A percentile compares a stretch with the other conserved stretches of the same genome.
phyloP scores from a whole-genome alignment of 768 basidiomycete genomes.

The Tylopilus intermedius region DNA sequence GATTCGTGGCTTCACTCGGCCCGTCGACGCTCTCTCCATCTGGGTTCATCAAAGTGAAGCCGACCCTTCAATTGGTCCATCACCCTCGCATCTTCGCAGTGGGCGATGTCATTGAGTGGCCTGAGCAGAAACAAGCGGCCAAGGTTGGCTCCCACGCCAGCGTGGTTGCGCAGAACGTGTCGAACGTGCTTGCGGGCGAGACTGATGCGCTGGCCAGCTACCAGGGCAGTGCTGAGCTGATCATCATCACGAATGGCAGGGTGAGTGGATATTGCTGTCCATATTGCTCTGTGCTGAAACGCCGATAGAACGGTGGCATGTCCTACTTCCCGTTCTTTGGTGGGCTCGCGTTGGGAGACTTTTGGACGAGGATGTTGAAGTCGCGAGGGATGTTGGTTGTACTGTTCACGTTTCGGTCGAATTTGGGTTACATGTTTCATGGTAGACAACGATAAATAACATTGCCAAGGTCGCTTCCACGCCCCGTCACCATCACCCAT shows the following conservation, averaged over 20 bases:
- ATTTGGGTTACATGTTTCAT: conserved; percentile 28
- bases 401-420: conserved; percentile 22
- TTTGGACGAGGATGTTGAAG: conserved; percentile 39
- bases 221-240: conserved; percentile 47
- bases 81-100: conserved; percentile 57
- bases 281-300: neutral
- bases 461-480: conserved; percentile 8
- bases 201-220: conserved; percentile 36
- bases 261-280: conserved; percentile 29
- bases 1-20: conserved; percentile 45
- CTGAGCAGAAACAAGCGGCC: conserved; percentile 55
- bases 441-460: neutral
- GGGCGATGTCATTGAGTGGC: conserved; percentile 61
- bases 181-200: conserved; percentile 38
- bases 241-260: conserved; percentile 51
- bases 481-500: conserved; percentile 1
- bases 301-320: conserved; percentile 36
- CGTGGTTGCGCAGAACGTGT: conserved; percentile 47
- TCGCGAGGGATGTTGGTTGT: conserved; percentile 30
- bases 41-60: conserved; percentile 47
- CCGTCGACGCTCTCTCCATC: conserved; percentile 29
- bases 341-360: conserved; percentile 43
- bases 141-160: conserved; percentile 44
- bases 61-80: conserved; percentile 51
- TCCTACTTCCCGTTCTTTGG: conserved; percentile 39